phyloP scores from a whole-genome alignment of 2,329 filamentous ascomycete genomes.

The Hypoxylon sp. region DNA sequence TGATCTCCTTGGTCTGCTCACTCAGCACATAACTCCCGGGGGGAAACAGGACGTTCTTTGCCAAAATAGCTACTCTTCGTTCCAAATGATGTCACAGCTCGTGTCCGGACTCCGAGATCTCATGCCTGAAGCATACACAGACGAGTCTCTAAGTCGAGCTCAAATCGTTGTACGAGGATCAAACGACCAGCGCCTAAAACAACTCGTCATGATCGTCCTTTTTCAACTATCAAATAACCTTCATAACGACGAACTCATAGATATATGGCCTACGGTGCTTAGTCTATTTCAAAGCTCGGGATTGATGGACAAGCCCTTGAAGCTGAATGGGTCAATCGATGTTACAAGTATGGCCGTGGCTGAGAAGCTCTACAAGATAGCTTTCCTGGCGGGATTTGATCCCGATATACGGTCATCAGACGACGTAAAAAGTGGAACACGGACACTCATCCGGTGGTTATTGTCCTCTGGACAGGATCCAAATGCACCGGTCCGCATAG shows the following conservation, averaged over 20 bases:
- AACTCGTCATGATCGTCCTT: neutral
- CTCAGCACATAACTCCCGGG: neutral
- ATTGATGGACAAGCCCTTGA: neutral
- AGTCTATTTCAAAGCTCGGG: neutral
- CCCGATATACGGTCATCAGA: neutral
- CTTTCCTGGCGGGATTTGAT: neutral
- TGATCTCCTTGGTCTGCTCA: neutral
- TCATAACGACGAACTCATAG: neutral
- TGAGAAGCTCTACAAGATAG: constrained; percentile 2
- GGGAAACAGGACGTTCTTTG: neutral
- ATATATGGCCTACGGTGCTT: neutral
- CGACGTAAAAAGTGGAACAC: neutral
- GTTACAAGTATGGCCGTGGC: neutral
- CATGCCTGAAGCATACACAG: neutral
- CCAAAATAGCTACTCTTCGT: neutral
- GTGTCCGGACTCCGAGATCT: neutral
- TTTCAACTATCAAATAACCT: neutral
- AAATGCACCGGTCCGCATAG: neutral
- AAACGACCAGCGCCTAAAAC: neutral
- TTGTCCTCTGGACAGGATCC: neutral
- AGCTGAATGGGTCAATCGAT: neutral
- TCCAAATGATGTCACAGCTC: neutral
- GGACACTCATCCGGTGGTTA: neutral
- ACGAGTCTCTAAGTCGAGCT: neutral
- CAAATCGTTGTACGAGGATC: neutral